Base-by-base conservation (phyloP, 176 grass and related monocot genomes). In the Raddia guianensis region DNA sequence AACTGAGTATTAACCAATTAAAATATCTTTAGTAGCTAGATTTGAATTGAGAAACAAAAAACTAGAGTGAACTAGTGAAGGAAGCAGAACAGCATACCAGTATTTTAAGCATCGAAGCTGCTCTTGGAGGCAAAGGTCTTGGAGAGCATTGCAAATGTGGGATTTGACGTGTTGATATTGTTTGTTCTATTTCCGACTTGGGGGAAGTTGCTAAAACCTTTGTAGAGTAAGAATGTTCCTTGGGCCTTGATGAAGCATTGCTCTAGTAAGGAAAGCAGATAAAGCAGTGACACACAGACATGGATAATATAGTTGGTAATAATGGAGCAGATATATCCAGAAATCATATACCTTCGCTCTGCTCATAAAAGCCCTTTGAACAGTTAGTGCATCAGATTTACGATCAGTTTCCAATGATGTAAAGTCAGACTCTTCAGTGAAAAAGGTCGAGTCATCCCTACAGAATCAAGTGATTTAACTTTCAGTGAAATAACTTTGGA, bases 51-150 rank as follows among this genome's bases (percentile, higher is more conserved):
- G 45, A 45, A 57, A 57, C 27, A 64, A n/a, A 65, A 55, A 86
- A 69, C 48, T 37, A 19, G 54, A 76, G 33, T 81, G 18, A 44
- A 68, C 12, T 37, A 86, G n/a, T 62, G 10, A 58, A 65, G 71
- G 67, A 84, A 85, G 33, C 21, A 57, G 40, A 76, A 76, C 55
- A 82, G 70, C 90, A 50, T 88, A 99, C 96, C 83, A 99, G 80
- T 83, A 99, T 86, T 90, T 91, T 99, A 66, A 95, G 91, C 96
- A 99, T 93, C 82, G 96, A 77, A 85, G 90, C 81, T 84, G 83
- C 86, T 95, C 96, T 91, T 21, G 81, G 55, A 71, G 84, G 89
- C 76, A 95, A 77, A 47, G 89, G 63, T 74, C 90, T 87, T 90
- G 90, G 68, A 74, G 87, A 67, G 52, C 53, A 83, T 52, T 86